These are phyloP conservation scores for Porphyrellus cyaneotinctus DNA, from an alignment of 768 basidiomycete species.

Conservation along the genomic window DNA sequence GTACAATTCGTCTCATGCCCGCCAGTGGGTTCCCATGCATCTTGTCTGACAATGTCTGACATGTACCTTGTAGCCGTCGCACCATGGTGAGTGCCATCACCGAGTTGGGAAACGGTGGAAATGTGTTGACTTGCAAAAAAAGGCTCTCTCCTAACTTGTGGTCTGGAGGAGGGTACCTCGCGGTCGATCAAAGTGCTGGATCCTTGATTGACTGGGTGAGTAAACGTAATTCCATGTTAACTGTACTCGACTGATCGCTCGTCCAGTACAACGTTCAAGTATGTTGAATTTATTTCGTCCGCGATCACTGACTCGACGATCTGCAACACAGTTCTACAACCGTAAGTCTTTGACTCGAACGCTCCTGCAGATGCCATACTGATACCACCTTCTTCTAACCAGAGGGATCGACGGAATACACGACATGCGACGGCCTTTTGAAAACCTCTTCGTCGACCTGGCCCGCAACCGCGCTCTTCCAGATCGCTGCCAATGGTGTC, in stretches of 20 bases:
- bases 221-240: not conserved
- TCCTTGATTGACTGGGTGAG: conserved; percentile 44
- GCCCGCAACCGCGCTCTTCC: conserved; percentile 57
- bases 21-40: conserved; percentile 18
- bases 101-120: not conserved
- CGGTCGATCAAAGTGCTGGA: conserved; percentile 36
- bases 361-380: not conserved
- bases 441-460: conserved; percentile 54
- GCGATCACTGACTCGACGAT: conserved; percentile 1
- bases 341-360: conserved; percentile 9
- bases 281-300: not conserved
- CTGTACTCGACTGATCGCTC: not conserved
- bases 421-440: conserved; percentile 57
- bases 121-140: not conserved
- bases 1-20: conserved; percentile 35
- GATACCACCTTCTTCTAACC: not conserved
- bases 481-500: conserved; percentile 47
- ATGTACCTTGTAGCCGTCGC: conserved; percentile 13
- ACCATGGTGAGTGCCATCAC: conserved; percentile 14
- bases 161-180: conserved; percentile 37
- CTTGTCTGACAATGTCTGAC: not conserved
- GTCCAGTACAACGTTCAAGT: conserved; percentile 39
- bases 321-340: conserved; percentile 26
- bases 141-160: conserved; percentile 23
- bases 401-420: conserved; percentile 65